phyloP scores from a whole-genome alignment of 2,329 filamentous ascomycete genomes.

The Pseudogymnoascus sp. region DNA sequence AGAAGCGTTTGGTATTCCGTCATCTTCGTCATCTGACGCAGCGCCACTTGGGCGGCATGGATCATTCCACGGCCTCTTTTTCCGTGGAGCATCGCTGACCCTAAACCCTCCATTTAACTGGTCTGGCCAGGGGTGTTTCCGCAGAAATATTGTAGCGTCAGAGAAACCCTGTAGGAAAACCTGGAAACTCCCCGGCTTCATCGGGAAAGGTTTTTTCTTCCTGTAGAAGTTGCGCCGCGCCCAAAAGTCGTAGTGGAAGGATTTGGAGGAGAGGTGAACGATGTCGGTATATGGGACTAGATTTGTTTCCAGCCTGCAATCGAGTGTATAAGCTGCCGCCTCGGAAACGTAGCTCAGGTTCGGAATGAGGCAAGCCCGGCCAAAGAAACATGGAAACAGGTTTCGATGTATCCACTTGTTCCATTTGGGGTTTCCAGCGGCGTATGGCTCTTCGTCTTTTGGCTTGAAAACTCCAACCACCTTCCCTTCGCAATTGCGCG shows the following conservation, averaged over 20 bases:
- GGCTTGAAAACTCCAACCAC: slow-evolving; percentile 98
- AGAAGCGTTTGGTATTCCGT: slow-evolving; percentile 38
- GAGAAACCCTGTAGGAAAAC: slow-evolving; percentile 96
- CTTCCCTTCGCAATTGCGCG: slow-evolving; percentile 82
- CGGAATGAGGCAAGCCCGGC: slow-evolving; percentile 86
- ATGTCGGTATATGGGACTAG: slow-evolving; percentile 96
- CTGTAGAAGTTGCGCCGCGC: slow-evolving; percentile 82
- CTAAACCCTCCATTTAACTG: slow-evolving; percentile 62
- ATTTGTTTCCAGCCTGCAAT: slow-evolving; percentile 81
- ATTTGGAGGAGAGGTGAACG: slow-evolving; percentile 88
- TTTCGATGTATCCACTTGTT: slow-evolving; percentile 99
- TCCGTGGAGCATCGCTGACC: slow-evolving; percentile 59
- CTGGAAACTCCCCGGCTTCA: slow-evolving; percentile 93
- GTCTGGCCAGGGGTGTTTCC: slow-evolving; percentile 95
- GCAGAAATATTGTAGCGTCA: slow-evolving; percentile 90
- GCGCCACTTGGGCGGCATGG: slow-evolving; percentile 62
- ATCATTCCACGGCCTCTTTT: slow-evolving; percentile 71
- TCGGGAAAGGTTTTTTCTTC: slow-evolving; percentile 77
- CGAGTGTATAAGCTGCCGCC: slow-evolving; percentile 91
- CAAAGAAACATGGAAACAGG: slow-evolving; percentile 94
- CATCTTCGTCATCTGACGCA: slow-evolving; percentile 55
- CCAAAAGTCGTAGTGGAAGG: slow-evolving; percentile 98
- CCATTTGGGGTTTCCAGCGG: slow-evolving; percentile 96
- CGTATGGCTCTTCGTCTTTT: slow-evolving; percentile 97
- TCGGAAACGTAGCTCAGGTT: slow-evolving; percentile 98